phyloP scores from a whole-genome alignment of 2,329 filamentous ascomycete species.

The Paecilomyces fulvus region DNA sequence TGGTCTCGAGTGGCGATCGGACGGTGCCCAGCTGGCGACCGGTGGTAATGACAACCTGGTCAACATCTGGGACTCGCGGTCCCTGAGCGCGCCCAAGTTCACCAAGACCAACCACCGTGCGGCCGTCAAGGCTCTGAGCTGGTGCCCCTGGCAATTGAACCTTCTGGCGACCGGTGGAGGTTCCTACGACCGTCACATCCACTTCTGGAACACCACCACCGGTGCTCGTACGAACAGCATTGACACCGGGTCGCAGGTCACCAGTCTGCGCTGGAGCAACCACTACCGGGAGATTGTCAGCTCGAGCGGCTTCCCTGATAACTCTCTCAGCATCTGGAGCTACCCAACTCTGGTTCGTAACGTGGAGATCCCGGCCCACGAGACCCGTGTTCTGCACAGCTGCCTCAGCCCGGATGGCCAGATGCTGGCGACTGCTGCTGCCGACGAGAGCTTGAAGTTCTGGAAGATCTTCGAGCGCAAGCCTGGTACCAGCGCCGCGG shows the following conservation, averaged over 20 bases:
- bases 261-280: slow-evolving; percentile 90
- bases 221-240: slow-evolving; percentile 98
- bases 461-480: slow-evolving; percentile 99
- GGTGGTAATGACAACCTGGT: slow-evolving; percentile 99
- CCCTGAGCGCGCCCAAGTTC: slow-evolving; percentile 89
- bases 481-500: slow-evolving; percentile 59
- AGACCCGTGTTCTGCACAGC: slow-evolving; percentile 93
- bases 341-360: slow-evolving; percentile 96
- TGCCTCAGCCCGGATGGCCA: slow-evolving; percentile 95
- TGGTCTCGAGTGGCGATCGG: slow-evolving; percentile 93
- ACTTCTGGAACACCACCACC: slow-evolving; percentile 99
- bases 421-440: slow-evolving; percentile 94
- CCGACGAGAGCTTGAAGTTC: slow-evolving; percentile 97
- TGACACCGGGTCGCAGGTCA: slow-evolving; percentile 95
- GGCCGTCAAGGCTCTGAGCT: slow-evolving; percentile 93
- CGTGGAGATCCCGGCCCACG: slow-evolving; percentile 94
- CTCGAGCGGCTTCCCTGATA: slow-evolving; percentile 97
- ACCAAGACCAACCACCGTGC: slow-evolving; percentile 99
- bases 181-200: slow-evolving; percentile 94
- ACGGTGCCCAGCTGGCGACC: slow-evolving; percentile 92
- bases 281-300: slow-evolving; percentile 97
- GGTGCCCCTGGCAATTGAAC: slow-evolving; percentile 99
- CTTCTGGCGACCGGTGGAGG: slow-evolving; percentile 92
- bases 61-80: slow-evolving; percentile 97
- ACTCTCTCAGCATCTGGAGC: slow-evolving; percentile 97